Evolutionary conservation across 2,329 filamentous ascomycete species (phyloP), one percentile per base, ranked within the genome.

Genomic region (Didymella keratinophila): DNA sequence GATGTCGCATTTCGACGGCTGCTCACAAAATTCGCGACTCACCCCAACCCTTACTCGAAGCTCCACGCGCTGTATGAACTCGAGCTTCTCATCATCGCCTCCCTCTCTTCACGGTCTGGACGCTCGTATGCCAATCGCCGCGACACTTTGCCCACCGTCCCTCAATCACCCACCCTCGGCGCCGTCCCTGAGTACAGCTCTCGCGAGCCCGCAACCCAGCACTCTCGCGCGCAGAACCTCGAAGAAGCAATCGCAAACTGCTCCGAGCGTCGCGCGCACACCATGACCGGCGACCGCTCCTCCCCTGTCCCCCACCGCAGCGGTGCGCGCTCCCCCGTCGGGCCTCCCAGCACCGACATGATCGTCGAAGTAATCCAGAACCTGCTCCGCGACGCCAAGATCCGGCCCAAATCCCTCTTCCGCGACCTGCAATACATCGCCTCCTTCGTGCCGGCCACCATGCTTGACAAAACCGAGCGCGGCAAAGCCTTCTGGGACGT

Each of bases 401-500:
- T 82, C 36, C 77, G 81, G 2, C 81, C 81, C 4, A 75, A 76
- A 56, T 79, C 79, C 4, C 77, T 83, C 5, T 83, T 82, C 69
- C 72, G 81, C 42, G 81, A 83, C 59, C 62, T 83, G 20, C 81
- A 83, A 62, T 81, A 79, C 76, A 87, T 89, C 59, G 85, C 86
- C 3, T 83, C 86, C 0, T 86, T 89, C 61, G 80, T 87, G 4
- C 84, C 86, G 1, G 79, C 82, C 5, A 79, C 83, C 11, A 82
- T 83, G 42, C 77, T 89, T 12, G 85, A 86, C 74, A 83, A 84
- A 66, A 84, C 82, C 3, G 82, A 84, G 16, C 80, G 82, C 50
- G 83, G 86, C 37, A 95, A 93, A 67, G 92, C 93, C 0, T 98
- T 98, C 74, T 91, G 93, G 86, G 92, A 97, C 69, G 90, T 93